A percentile compares a stretch with the other conserved stretches of the same genome.
Conservation (phyloP, 108 stramenopile species). For the Cylindrotheca fusiformis region DNA sequence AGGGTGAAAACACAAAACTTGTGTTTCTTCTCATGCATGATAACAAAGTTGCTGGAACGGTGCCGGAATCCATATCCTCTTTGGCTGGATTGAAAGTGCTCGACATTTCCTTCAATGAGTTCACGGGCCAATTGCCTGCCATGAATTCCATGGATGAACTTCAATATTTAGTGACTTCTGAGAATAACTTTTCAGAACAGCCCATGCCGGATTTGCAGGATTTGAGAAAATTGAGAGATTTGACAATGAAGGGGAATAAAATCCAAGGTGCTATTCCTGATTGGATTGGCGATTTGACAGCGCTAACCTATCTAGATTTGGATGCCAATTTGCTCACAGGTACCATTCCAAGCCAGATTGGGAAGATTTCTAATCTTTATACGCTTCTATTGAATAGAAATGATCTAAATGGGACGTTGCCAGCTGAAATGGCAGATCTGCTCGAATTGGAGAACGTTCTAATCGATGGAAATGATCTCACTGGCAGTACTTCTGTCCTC, state of each 20-base stretch:
- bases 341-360: slow-evolving; percentile 6
- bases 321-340: background rate
- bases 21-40: slow-evolving; percentile 16
- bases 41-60: slow-evolving; percentile 15
- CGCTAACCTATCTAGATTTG: background rate
- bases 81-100: slow-evolving; percentile 18
- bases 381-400: slow-evolving; percentile 24
- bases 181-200: background rate
- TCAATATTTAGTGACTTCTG: background rate
- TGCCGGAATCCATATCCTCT: slow-evolving; percentile 17
- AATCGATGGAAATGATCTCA: slow-evolving; percentile 1
- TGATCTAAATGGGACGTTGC: slow-evolving; percentile 15
- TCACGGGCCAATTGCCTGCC: slow-evolving; percentile 27
- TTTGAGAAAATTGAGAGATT: background rate
- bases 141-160: background rate
- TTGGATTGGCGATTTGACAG: slow-evolving; percentile 5
- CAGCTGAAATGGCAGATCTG: slow-evolving; percentile 1
- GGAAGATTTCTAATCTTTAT: slow-evolving; percentile 6
- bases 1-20: slow-evolving; percentile 3
- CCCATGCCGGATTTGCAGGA: background rate
- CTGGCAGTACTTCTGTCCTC: background rate
- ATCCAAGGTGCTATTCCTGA: slow-evolving; percentile 2
- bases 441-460: background rate
- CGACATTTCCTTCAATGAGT: slow-evolving; percentile 26
- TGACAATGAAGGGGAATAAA: background rate